Percentiles rank a stretch among this genome's conserved stretches.
These are phyloP conservation scores for Diaporthe aspalathi DNA, from an alignment of 2,329 filamentous ascomycete genomes.

Conservation along the genomic window DNA sequence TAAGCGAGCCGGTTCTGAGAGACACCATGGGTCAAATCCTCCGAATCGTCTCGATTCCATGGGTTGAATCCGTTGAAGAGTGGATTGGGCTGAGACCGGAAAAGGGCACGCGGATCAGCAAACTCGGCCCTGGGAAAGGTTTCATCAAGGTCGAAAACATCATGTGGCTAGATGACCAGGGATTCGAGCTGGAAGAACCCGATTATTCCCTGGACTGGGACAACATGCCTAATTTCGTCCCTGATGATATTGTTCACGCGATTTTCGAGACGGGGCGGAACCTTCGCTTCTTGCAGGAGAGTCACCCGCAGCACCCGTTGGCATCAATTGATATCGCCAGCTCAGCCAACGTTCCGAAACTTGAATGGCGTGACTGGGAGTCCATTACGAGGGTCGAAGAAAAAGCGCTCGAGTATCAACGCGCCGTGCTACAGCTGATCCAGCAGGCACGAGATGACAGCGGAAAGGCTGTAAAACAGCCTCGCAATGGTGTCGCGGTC, in stretches of 20 bases:
- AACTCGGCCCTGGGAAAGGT: constrained; percentile 61
- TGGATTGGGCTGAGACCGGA: constrained; percentile 80
- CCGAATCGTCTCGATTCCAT: constrained; percentile 48
- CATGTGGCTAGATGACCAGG: constrained; percentile 68
- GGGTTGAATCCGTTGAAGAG: constrained; percentile 64
- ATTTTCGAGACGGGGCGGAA: constrained; percentile 87
- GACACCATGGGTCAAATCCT: constrained; percentile 76
- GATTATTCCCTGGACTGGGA: constrained; percentile 73
- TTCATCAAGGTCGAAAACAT: constrained; percentile 71
- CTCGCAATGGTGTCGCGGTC: background rate
- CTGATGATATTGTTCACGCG: constrained; percentile 73
- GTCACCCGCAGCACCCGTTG: constrained; percentile 79
- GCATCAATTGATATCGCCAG: constrained; percentile 58
- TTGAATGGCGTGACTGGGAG: constrained; percentile 78
- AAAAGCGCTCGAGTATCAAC: constrained; percentile 67
- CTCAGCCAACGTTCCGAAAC: constrained; percentile 62
- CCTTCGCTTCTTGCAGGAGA: constrained; percentile 75
- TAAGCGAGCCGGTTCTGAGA: constrained; percentile 70
- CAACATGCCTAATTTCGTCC: constrained; percentile 78
- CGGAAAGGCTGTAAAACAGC: background rate
- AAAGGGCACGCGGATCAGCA: constrained; percentile 64
- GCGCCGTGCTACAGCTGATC: constrained; percentile 52
- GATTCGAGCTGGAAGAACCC: constrained; percentile 65
- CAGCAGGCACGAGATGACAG: constrained; percentile 29
- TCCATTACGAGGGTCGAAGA: constrained; percentile 73